These are phyloP conservation scores for Pseudogymnoascus destructans DNA, from an alignment of 2,329 filamentous ascomycete genomes.

Conservation along the genomic window DNA sequence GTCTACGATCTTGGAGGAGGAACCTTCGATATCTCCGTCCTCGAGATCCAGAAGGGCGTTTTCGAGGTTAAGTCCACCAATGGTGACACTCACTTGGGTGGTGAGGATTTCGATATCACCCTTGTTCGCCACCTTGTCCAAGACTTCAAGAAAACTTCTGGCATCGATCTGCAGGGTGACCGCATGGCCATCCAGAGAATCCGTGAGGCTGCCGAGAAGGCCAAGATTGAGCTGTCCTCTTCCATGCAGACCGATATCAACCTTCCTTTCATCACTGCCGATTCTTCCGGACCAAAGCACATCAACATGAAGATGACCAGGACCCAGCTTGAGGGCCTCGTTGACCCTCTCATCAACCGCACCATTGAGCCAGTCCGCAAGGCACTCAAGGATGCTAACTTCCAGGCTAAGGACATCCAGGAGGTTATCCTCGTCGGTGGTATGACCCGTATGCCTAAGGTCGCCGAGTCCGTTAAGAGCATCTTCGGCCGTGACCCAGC, in stretches of 20 bases:
- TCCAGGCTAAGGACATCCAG: conserved; percentile 87
- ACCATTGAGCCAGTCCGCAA: conserved; percentile 91
- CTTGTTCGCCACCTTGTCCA: conserved; percentile 87
- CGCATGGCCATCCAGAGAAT: conserved; percentile 99
- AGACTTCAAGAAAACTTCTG: conserved; percentile 93
- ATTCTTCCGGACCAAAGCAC: conserved; percentile 91
- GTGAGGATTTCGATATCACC: conserved; percentile 94
- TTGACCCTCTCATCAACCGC: conserved; percentile 74
- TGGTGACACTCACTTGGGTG: conserved; percentile 95
- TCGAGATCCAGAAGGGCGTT: conserved; percentile 94
- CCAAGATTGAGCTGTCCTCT: conserved; percentile 96
- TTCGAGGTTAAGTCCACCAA: conserved; percentile 99
- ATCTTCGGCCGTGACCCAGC: conserved; percentile 94
- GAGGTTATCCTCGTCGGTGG: conserved; percentile 97
- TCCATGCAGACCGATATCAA: conserved; percentile 95
- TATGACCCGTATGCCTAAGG: conserved; percentile 99
- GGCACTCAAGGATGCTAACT: conserved; percentile 88
- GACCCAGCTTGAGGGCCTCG: conserved; percentile 82
- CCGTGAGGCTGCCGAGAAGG: conserved; percentile 96
- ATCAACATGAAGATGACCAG: conserved; percentile 93
- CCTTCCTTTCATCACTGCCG: conserved; percentile 96
- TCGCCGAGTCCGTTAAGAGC: conserved; percentile 86
- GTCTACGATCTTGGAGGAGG: conserved; percentile 98
- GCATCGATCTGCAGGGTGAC: conserved; percentile 78
- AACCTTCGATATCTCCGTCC: conserved; percentile 97